These are phyloP conservation scores for Penicillium frequentans DNA, from an alignment of 2,329 filamentous ascomycete genomes.

Conservation along the genomic window DNA sequence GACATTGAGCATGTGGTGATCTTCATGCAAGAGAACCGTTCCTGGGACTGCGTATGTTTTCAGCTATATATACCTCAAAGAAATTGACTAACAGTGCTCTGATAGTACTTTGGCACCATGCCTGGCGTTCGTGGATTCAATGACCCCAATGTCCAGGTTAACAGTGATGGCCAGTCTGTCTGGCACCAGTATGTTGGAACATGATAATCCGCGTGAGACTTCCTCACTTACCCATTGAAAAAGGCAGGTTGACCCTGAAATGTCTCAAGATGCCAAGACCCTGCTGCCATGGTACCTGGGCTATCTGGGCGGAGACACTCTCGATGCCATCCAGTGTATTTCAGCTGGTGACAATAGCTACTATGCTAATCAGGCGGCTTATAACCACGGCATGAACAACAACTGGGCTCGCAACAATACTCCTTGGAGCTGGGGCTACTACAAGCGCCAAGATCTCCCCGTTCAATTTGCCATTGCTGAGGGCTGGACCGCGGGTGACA, in stretches of 20 bases:
- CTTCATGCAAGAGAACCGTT: slow-evolving; percentile 57
- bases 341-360: slow-evolving; percentile 43
- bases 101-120: slow-evolving; percentile 57
- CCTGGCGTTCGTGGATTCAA: slow-evolving; percentile 56
- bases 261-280: not conserved
- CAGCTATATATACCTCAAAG: not conserved
- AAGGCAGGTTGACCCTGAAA: not conserved
- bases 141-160: slow-evolving; percentile 57
- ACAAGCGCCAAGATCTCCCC: slow-evolving; percentile 54
- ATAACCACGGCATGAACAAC: slow-evolving; percentile 51
- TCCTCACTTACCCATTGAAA: not conserved
- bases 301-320: not conserved
- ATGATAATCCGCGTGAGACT: not conserved
- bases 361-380: slow-evolving; percentile 47
- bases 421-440: slow-evolving; percentile 55
- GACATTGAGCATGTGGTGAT: slow-evolving; percentile 59
- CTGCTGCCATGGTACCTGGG: slow-evolving; percentile 2
- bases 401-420: slow-evolving; percentile 57
- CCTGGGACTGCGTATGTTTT: slow-evolving; percentile 38
- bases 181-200: not conserved
- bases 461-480: slow-evolving; percentile 58
- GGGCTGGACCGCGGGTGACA: slow-evolving; percentile 56
- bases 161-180: slow-evolving; percentile 24
- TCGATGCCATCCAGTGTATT: not conserved
- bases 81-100: not conserved